Evolutionary conservation across 2,329 filamentous ascomycete species (phyloP), one percentile per base, ranked within the genome.

Genomic region (Macrophomina pseudophaseolina): DNA sequence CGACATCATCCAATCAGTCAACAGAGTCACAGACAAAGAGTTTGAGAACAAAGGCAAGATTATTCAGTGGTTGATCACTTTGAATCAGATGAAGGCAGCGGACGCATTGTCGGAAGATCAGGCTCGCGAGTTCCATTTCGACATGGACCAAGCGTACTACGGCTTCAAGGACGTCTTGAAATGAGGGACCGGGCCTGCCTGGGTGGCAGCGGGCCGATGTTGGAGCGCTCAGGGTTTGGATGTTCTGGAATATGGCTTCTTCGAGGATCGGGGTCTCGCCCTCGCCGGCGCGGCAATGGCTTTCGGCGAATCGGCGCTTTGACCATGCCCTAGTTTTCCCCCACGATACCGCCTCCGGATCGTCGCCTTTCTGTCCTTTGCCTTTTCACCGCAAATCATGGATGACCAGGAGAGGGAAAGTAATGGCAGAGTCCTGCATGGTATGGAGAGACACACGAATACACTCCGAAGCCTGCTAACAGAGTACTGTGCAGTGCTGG

Each of bases 41-140:
- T 99, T 99, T 76, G 94, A 98, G 72, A 94, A 90, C 75, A 90
- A 96, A 71, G 93, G 92, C 72, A 98, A 98, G 85, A 98, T 99
- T 72, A 93, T 99, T 66, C 94, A 97, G 78, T 99, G 95, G 95
- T 85, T 99, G 71, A 99, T 99, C 73, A 91, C 92, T 6, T 83
- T 99, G 70, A 99, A 99, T 76, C 94, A 97, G 80, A 98, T 99
- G 95, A 92, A 92, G 75, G 95, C 94, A 8, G 93, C 93, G 1
- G 94, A 98, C 74, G 93, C 97, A 77, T 80, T 99, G 71, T 90
- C 87, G 72, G 91, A 97, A 73, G 90, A 94, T 67, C 93, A 97
- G 80, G 91, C 91, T 5, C 85, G 94, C 66, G 93, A 99, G 78
- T 82, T 98, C 71, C 91, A 95, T 71, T 88, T 97, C 78, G 94